Conservation (phyloP, 169 alveolate genomes). For the Plasmodium vivax region DNA sequence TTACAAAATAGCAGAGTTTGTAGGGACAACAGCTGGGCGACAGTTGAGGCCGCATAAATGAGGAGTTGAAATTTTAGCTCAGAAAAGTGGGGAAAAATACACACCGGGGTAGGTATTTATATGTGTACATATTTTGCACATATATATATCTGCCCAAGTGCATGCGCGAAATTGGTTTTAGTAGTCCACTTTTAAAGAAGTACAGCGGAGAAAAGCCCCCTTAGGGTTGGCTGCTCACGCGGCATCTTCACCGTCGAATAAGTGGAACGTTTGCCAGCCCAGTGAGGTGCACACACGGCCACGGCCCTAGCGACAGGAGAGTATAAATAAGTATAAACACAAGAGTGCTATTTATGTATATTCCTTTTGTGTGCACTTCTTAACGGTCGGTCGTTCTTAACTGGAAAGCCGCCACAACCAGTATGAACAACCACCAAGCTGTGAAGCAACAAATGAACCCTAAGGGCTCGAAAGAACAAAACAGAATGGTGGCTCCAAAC, state of each 20-base stretch:
- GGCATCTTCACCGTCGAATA: not conserved
- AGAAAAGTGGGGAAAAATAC: not conserved
- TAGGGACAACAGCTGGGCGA: not conserved
- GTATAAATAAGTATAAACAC: not conserved
- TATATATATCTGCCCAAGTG: not conserved
- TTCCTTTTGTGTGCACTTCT: not conserved
- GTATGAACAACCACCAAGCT: slow-evolving; percentile 9
- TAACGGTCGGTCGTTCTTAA: not conserved
- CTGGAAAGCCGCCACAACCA: not conserved
- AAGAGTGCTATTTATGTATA: not conserved
- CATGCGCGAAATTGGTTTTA: not conserved
- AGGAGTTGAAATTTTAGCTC: not conserved
- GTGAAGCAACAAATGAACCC: slow-evolving; percentile 27
- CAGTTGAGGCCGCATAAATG: not conserved
- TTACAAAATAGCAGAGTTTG: not conserved
- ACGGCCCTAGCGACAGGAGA: not conserved
- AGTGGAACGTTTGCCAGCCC: not conserved
- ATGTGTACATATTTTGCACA: not conserved
- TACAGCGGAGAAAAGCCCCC: not conserved
- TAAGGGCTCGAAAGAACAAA: slow-evolving; percentile 21
- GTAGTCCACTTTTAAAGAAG: not conserved
- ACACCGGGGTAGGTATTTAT: not conserved
- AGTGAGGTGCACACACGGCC: not conserved
- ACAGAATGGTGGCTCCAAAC: slow-evolving; percentile 17
- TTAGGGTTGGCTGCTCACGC: not conserved